Base-by-base conservation (phyloP, 2,329 filamentous ascomycete species). In the Annulohypoxylon truncatum region DNA sequence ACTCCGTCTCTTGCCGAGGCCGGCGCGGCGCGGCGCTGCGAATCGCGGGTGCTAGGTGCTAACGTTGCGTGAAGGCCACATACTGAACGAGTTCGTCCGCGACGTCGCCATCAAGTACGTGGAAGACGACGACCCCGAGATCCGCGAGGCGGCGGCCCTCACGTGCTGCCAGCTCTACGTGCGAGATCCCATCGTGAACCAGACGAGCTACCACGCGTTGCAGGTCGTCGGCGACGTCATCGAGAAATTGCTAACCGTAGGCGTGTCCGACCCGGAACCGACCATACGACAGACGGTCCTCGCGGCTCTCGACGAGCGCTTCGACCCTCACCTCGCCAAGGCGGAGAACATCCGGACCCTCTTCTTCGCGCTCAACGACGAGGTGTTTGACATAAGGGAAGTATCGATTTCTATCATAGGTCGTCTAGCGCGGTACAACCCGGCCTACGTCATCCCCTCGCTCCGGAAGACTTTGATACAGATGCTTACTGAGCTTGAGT, bases 141-240 rank as follows among this genome's bases (percentile, higher is more conserved):
- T 97, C 53, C 89, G 96, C 64, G 95, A 97, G 79, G 96, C 96
- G 13, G 95, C 96, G 2, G 94, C 96, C 13, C 84, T 99, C 66
- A 99, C 96, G 4, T 98, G 96, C 80, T 99, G 96, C 76, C 96
- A 99, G 78, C 87, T 99, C 47, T 98, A 98, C 75, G 92, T 98
- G 47, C 90, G 93, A 72, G 96, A 99, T 77, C 96, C 96, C 0
- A 98, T 99, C 70, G 94, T 99, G 74, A 96, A 97, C 74, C 96
- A 99, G 80, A 97, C 95, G 5, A 98, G 96, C 77, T 93, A 95
- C 70, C 96, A 99, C 78, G 95, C 96, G 0, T 92, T 98, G 40
- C 94, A 97, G 77, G 96, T 99, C 26, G 96, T 99, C 47, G 93
- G 95, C 59, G 96, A 99, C 77, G 96, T 99, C 29, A 97, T 99